Base-by-base conservation (phyloP, 345 rosid genomes). In the Hibiscus trionum region DNA sequence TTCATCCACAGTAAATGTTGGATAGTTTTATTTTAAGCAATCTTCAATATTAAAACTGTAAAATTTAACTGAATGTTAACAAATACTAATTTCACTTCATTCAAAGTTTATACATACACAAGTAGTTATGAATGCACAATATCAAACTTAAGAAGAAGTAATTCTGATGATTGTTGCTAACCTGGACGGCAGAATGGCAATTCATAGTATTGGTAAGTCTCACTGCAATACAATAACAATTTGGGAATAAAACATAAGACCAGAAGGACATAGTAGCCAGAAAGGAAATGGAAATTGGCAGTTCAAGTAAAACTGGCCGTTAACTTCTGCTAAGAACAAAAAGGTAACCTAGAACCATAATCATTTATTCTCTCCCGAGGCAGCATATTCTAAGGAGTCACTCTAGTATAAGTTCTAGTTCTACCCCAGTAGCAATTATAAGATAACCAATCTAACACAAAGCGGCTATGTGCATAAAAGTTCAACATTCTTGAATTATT, bases 111-210 rank as follows among this genome's bases (percentile, higher is more conserved):
- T 11, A 19, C n/a, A 35, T 19, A 42, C 5, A 50, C 11, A 64
- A 64, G 7, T 5, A 5, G 52, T 11, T 19, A 42, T 39, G 49
- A 39, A 37, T 21, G 17, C 11, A 21, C 19, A 42, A 21, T 21
- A 11, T 12, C 69, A 31, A 21, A 65, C 3, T 39, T 11, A 56
- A 8, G 11, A 42, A 27, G 9, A 15, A 70, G 16, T 6, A 57
- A 17, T 39, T 58, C 17, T 58, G 55, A 71, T 14, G 37, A 66
- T 47, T 52, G 53, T 52, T 69, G 26, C 96, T 85, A 82, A 93
- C 97, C 97, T 91, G 91, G 90, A 57, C 52, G 79, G 82, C 96
- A 94, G 66, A 90, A 90, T 4, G 96, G 97, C 74, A 94, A 80
- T 65, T 85, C 91, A 65, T 90, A 88, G 78, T 84, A 94, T 52